phyloP scores from a whole-genome alignment of 164 flowering plant species.

The Magnolia sinica region DNA sequence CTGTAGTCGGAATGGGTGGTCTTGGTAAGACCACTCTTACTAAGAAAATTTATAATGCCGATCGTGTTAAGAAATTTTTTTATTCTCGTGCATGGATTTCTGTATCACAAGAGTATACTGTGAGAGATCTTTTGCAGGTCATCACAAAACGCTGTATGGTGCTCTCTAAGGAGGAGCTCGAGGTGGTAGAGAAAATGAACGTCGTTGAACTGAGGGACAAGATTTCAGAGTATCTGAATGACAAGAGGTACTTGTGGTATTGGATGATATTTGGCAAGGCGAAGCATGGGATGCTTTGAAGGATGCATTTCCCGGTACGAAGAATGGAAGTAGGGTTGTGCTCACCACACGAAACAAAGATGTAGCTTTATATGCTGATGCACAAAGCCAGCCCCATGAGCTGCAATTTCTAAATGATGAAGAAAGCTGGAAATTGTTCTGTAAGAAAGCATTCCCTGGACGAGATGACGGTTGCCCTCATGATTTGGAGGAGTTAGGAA shows the following conservation, averaged over 20 bases:
- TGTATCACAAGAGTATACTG: background rate
- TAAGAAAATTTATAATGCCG: slow-evolving; percentile 17
- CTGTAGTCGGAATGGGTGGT: slow-evolving; percentile 20
- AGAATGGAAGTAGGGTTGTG: background rate
- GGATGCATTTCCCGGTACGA: background rate
- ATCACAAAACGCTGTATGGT: background rate
- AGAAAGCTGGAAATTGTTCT: background rate
- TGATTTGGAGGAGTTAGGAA: background rate
- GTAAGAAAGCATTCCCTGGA: background rate
- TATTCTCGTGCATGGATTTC: slow-evolving; percentile 16
- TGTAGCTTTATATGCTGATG: background rate
- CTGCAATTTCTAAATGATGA: background rate
- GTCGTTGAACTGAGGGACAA: background rate
- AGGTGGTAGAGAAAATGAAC: background rate
- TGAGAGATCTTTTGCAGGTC: background rate
- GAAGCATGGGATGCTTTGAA: background rate
- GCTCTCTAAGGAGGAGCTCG: background rate
- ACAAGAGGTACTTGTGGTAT: background rate
- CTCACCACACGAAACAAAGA: background rate
- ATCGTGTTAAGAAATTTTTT: slow-evolving; percentile 16
- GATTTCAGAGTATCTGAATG: background rate
- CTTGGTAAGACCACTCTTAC: slow-evolving; percentile 27
- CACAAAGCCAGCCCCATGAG: background rate
- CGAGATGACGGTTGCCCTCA: background rate
- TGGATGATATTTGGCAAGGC: background rate